Conservation (phyloP, 1,284 basidiomycete species). For the Pholiota adiposa region DNA sequence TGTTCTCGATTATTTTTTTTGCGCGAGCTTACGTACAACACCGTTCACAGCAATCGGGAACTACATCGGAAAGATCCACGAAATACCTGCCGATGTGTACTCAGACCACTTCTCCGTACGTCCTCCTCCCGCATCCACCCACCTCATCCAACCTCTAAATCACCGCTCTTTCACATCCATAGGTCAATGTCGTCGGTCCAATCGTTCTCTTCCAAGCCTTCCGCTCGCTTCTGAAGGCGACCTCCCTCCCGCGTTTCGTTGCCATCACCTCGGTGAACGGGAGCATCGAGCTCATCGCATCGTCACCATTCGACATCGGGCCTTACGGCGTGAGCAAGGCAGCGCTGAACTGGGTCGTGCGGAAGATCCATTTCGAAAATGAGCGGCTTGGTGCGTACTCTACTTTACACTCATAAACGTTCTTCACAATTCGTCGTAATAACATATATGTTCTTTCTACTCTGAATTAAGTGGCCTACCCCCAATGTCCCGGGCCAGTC, state of each 20-base stretch:
- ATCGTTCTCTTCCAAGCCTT: conserved; percentile 6
- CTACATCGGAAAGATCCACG: not conserved
- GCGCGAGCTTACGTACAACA: too few relatives aligned
- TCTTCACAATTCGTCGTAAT: not conserved
- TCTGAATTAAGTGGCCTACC: not conserved
- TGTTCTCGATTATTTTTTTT: too few relatives aligned
- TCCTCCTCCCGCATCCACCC: not conserved
- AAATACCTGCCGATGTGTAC: not conserved
- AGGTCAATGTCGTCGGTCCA: conserved; percentile 3
- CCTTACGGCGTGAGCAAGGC: conserved; percentile 4
- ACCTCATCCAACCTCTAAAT: not conserved
- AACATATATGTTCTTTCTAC: not conserved
- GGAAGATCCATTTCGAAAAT: conserved; percentile 12
- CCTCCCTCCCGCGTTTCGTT: not conserved
- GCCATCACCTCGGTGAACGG: not conserved
- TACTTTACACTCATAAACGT: not conserved
- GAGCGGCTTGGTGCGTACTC: conserved; percentile 9
- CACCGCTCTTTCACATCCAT: not conserved
- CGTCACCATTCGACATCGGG: not conserved
- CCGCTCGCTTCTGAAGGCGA: not conserved
- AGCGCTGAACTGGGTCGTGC: not conserved
- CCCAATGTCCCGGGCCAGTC: conserved; percentile 3
- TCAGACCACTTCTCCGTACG: not conserved
- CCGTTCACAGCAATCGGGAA: not conserved
- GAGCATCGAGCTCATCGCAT: not conserved